Evolutionary conservation across 306 rosid genomes (phyloP).

Genomic region (Vigna nakashimae): DNA sequence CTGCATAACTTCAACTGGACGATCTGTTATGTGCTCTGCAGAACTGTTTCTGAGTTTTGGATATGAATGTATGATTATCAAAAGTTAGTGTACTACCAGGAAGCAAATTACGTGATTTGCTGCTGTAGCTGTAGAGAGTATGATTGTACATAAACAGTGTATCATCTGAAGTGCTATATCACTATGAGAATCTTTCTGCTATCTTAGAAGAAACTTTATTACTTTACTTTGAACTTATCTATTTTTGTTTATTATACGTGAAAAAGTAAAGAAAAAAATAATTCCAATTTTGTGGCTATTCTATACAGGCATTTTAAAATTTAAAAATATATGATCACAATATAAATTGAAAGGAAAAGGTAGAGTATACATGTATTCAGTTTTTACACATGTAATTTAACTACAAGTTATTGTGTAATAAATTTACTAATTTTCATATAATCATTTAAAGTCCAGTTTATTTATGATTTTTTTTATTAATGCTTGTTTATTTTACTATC

Average conservation of each 20-base stretch:
- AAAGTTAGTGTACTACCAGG: conserved; percentile 32
- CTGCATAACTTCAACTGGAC: conserved; percentile 15
- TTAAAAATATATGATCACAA: background rate
- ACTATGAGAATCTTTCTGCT: background rate
- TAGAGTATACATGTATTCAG: too few relatives aligned
- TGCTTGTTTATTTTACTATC: background rate
- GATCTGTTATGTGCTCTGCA: conserved; percentile 7
- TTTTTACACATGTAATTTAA: background rate
- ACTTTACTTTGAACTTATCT: background rate
- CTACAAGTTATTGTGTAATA: background rate
- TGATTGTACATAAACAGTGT: conserved; percentile 40
- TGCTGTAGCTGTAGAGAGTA: conserved; percentile 33
- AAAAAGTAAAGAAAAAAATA: conserved; percentile 2
- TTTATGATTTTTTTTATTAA: background rate
- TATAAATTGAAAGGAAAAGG: background rate
- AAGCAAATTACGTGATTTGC: conserved; percentile 25
- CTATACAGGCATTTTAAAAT: conserved; percentile 1
- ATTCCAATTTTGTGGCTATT: background rate
- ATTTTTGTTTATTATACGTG: background rate
- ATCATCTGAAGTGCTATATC: conserved; percentile 6
- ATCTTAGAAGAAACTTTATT: background rate
- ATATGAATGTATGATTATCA: conserved; percentile 16
- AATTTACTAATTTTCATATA: too few relatives aligned
- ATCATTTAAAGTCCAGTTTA: background rate
- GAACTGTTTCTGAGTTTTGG: conserved; percentile 32